Conservation (phyloP, 108 stramenopile species). For the Cyclotella cryptica region DNA sequence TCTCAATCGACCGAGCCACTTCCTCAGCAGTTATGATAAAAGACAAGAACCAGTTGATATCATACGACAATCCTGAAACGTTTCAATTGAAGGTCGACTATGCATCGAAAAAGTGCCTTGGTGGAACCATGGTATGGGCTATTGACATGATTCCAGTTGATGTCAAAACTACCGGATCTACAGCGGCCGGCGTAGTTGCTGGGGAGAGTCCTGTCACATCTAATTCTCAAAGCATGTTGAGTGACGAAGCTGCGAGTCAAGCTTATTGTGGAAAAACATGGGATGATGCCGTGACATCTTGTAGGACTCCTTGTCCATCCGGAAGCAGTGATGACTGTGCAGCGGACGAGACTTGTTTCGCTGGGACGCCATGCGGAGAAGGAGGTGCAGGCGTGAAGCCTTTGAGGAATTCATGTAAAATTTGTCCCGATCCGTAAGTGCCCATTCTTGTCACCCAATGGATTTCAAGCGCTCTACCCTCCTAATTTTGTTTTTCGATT, state of each 20-base stretch:
- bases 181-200: conserved; percentile 8
- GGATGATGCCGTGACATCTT: conserved; percentile 41
- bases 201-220: conserved; percentile 2
- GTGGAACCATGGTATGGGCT: conserved; percentile 53
- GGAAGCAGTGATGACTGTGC: conserved; percentile 48
- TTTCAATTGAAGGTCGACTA: conserved; percentile 50
- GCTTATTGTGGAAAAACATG: conserved; percentile 52
- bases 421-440: conserved; percentile 47
- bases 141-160: conserved; percentile 46
- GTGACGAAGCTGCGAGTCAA: conserved; percentile 19
- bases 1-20: conserved; percentile 27
- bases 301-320: conserved; percentile 42
- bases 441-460: not conserved
- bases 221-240: conserved; percentile 24
- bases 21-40: conserved; percentile 48
- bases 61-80: conserved; percentile 52
- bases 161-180: conserved; percentile 14
- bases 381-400: conserved; percentile 31
- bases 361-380: conserved; percentile 45
- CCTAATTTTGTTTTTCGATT: not conserved
- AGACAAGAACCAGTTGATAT: conserved; percentile 47
- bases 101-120: conserved; percentile 47
- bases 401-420: conserved; percentile 38
- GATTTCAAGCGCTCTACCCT: not conserved
- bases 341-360: conserved; percentile 48